A percentile compares a stretch with the other conserved stretches of the same genome.
phyloP scores from a whole-genome alignment of 2,329 filamentous ascomycete genomes.

The Teratosphaeriaceae sp. region DNA sequence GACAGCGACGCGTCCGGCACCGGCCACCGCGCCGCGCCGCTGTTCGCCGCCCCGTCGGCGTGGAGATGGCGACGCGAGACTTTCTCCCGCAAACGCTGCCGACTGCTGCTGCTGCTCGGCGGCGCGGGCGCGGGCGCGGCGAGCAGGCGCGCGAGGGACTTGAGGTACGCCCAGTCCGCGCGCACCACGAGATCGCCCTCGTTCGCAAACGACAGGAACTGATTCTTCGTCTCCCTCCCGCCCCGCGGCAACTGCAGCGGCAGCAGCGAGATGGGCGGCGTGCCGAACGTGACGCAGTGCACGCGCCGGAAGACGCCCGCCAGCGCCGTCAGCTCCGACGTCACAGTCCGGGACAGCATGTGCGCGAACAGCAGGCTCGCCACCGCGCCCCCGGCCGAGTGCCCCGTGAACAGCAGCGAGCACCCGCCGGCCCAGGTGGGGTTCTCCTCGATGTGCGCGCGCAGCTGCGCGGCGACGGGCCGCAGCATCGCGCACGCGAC shows the following conservation, averaged over 20 bases:
- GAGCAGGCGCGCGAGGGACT: conserved; percentile 65
- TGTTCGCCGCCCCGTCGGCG: conserved; percentile 4
- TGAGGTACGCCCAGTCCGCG: conserved; percentile 67
- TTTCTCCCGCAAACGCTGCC: conserved; percentile 9
- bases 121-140: conserved; percentile 44
- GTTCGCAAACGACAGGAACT: conserved; percentile 73
- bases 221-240: conserved; percentile 49
- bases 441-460: conserved; percentile 64
- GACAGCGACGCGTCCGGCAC: conserved; percentile 62
- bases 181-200: conserved; percentile 77
- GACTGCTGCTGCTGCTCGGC: neutral
- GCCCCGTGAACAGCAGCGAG: conserved; percentile 75
- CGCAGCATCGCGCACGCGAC: conserved; percentile 69
- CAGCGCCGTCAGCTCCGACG: conserved; percentile 63
- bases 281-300: conserved; percentile 78
- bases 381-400: conserved; percentile 79
- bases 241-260: conserved; percentile 55
- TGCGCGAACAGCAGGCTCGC: conserved; percentile 74
- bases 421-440: conserved; percentile 57
- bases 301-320: conserved; percentile 67
- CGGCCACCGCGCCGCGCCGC: conserved; percentile 45
- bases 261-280: conserved; percentile 67
- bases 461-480: conserved; percentile 64
- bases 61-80: conserved; percentile 9
- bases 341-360: conserved; percentile 60